Conservation (phyloP, 345 rosid species). For the Brassica carinata region DNA sequence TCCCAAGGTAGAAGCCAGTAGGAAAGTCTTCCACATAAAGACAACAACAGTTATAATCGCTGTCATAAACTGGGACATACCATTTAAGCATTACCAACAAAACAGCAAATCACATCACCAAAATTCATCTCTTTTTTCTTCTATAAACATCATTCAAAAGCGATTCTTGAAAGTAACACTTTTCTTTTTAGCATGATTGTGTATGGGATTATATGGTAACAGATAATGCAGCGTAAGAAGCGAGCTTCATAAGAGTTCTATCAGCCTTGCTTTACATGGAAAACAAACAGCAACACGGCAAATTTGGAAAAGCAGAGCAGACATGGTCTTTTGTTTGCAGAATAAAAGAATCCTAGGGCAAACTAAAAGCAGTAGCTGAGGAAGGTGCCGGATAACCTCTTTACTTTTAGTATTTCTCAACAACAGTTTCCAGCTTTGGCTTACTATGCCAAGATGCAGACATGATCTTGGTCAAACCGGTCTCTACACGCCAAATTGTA, state of each 20-base stretch:
- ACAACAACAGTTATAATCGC: slow-evolving; percentile 13
- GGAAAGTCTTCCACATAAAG: slow-evolving; percentile 20
- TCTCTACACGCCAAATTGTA: background rate
- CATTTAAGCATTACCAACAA: slow-evolving; percentile 33
- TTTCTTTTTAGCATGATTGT: slow-evolving; percentile 11
- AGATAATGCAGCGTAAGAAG: background rate
- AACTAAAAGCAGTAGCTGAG: slow-evolving; percentile 8
- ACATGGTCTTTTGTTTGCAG: slow-evolving; percentile 29
- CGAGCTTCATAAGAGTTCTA: background rate
- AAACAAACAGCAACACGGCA: slow-evolving; percentile 20
- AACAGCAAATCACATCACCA: slow-evolving; percentile 36
- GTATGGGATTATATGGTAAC: slow-evolving; percentile 18
- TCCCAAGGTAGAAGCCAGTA: slow-evolving; percentile 19
- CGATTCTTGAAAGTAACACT: too few species aligned
- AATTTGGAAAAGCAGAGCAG: background rate
- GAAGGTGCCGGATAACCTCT: slow-evolving; percentile 5
- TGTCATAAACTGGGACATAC: background rate
- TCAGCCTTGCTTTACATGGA: slow-evolving; percentile 13
- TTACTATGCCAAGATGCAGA: slow-evolving; percentile 33
- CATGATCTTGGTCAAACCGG: background rate
- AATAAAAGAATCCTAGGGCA: slow-evolving; percentile 8
- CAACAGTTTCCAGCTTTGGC: slow-evolving; percentile 37
- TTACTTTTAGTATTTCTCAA: slow-evolving; percentile 15
- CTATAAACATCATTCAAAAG: too few species aligned
- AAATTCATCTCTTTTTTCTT: background rate